Conservation (phyloP, 805 yeast genomes). For the Clavispora phyllophila region DNA sequence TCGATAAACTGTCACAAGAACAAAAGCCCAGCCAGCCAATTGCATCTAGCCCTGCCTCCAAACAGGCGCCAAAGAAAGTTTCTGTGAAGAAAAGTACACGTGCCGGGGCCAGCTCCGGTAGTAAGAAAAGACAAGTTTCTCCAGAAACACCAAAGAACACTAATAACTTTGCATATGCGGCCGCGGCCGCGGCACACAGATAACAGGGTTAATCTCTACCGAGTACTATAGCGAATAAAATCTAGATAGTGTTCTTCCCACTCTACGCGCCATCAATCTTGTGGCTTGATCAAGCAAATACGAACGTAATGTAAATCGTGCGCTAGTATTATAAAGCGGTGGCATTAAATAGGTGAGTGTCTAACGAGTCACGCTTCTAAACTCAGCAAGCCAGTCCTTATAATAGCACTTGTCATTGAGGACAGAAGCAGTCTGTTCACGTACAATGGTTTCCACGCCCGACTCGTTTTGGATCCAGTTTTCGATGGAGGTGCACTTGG, state of each 20-base stretch:
- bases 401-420: constrained; percentile 34
- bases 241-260: neutral
- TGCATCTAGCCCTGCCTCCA: neutral
- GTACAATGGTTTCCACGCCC: constrained; percentile 29
- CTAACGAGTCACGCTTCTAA: constrained; percentile 5
- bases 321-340: neutral
- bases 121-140: constrained; percentile 1
- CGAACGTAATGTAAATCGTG: too few species aligned
- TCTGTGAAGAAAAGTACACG: neutral
- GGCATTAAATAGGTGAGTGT: neutral
- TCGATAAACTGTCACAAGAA: constrained; percentile 8
- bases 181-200: constrained; percentile 39
- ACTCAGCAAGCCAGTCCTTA: constrained; percentile 31
- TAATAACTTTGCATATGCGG: constrained; percentile 41
- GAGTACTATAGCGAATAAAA: neutral
- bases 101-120: neutral
- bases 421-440: constrained; percentile 27
- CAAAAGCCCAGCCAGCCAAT: neutral
- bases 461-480: constrained; percentile 35
- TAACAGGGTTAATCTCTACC: neutral
- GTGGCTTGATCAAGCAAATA: too few species aligned
- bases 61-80: constrained; percentile 2
- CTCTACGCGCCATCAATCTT: too few species aligned
- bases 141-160: constrained; percentile 6
- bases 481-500: constrained; percentile 25